Evolutionary conservation across 2,329 filamentous ascomycete species (phyloP), one percentile per base, ranked within the genome.

Genomic region (Malbranchea zuffiana): DNA sequence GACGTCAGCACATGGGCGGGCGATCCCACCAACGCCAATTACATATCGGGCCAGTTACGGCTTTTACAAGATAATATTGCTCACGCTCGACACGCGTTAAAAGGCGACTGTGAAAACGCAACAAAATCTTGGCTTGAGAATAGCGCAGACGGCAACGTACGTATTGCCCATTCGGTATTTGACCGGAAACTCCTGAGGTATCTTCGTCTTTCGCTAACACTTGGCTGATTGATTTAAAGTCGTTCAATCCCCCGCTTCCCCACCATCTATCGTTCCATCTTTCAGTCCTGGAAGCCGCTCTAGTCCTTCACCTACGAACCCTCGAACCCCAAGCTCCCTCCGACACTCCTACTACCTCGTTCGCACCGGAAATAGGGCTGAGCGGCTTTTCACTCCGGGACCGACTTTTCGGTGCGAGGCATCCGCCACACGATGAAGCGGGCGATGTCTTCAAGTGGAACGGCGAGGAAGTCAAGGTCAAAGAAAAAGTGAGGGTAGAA

Each of bases 401-500:
- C 41, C 65, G 70, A 15, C 55, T 80, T 7, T 64, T 67, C 39
- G 66, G 65, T 2, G 50, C 53, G 30, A 56, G 54, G 34, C 67
- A 76, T 12, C 67, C 79, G 2, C 76, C 79, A 47, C 82, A 87
- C 56, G 82, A 87, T 57, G 88, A 96, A 60, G 77, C 79, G 45
- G 81, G 88, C 42, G 72, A 77, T 24, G 65, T 82, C 0, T 95
- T 93, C 57, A 67, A 65, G 3, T 95, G 72, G 60, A 66, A 64
- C 10, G 72, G 74, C 3, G 70, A 76, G 39, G 77, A 90, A 43
- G 86, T 95, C 2, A 80, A 76, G 45, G 88, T 96, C 30, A 77
- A 80, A 47, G 88, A 95, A 57, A 95, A 95, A 63, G 74, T 94
- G 3, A 72, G 82, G 26, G 80, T 95, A 2, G 87, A 94, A 59